Conservation (phyloP, 257 asterid genomes). For the Linderniella brevidens region DNA sequence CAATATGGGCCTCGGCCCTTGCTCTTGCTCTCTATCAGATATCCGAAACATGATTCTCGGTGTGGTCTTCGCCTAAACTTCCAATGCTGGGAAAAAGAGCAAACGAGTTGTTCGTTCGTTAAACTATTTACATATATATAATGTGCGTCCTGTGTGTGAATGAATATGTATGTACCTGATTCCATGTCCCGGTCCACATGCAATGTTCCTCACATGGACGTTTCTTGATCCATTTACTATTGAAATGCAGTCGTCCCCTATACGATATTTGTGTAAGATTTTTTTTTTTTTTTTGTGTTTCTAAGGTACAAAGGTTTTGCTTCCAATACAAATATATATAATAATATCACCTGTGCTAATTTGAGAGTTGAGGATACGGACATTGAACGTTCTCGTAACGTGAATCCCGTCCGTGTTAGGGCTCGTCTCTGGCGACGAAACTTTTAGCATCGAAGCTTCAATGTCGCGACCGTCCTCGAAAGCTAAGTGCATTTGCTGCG, state of each 20-base stretch:
- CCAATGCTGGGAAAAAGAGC: conserved; percentile 48
- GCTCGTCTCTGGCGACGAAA: conserved; percentile 33
- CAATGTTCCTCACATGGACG: conserved; percentile 33
- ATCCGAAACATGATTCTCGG: conserved; percentile 44
- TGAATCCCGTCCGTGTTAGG: conserved; percentile 67
- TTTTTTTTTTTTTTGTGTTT: no score
- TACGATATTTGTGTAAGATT: no score
- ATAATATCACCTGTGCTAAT: conserved; percentile 27
- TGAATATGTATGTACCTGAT: conserved; percentile 37
- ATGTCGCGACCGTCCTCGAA: conserved; percentile 27
- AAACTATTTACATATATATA: no score
- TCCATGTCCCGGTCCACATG: conserved; percentile 96
- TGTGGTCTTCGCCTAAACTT: conserved; percentile 62
- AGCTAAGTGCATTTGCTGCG: conserved; percentile 64
- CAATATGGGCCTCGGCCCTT: no score
- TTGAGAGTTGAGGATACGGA: conserved; percentile 18
- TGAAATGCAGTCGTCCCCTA: conserved; percentile 88
- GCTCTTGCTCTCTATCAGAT: no score
- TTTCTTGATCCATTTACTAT: conserved; percentile 60
- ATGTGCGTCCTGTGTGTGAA: no score
- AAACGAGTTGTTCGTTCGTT: no score
- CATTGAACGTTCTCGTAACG: conserved; percentile 27
- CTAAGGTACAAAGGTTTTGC: no score
- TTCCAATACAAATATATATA: no score
- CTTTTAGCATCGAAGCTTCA: conserved; percentile 20